Evolutionary conservation across 805 yeast genomes (phyloP), one percentile per base, ranked within the genome.

Genomic region (Kodamaea leandrae): DNA sequence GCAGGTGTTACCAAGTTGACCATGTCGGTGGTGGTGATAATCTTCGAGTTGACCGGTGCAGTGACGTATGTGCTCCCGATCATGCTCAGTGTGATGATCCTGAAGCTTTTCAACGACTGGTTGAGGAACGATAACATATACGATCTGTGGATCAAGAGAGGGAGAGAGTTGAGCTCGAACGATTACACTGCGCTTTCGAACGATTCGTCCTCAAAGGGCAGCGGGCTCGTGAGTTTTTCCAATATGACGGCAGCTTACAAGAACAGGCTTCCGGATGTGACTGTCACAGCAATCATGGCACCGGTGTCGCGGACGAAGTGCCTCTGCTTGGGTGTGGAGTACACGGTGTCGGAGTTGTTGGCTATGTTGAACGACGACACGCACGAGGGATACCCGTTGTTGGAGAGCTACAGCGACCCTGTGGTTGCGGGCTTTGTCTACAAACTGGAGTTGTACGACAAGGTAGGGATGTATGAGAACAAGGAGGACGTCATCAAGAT

Each of bases 21-120:
- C 3, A 82, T 86, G 47, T 76, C 88, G 32, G 81, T 83, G 6
- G 96, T 90, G 2, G 86, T 93, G 12, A 84, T 95, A 30, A 89
- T 93, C 95, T 86, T 90, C 63, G 98, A 93, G 63, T 66, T 93
- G 28, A 86, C 96, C 0, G 96, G 96, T 18, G 96, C 96, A 0
- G 71, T 88, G 36, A 76, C 85, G 0, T 87, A 87, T 54, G 88
- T 86, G 2, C 66, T 87, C 32, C 96, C 96, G 0, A 83, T 87
- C 21, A 87, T 87, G 96, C 66, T 80, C 10, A 83, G 90, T 1
- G 95, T 86, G 2, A 76, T 88, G 69, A 71, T 81, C 6, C 78
- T 90, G 36, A 81, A 85, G 52, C 75, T 85, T 61, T 72, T 80
- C n/a, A 82, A 78, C 48, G 93, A 87, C 53, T 67, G 77, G 39